Base-by-base conservation (phyloP, 495 filamentous ascomycete species). In the Amorphotheca resinae region DNA sequence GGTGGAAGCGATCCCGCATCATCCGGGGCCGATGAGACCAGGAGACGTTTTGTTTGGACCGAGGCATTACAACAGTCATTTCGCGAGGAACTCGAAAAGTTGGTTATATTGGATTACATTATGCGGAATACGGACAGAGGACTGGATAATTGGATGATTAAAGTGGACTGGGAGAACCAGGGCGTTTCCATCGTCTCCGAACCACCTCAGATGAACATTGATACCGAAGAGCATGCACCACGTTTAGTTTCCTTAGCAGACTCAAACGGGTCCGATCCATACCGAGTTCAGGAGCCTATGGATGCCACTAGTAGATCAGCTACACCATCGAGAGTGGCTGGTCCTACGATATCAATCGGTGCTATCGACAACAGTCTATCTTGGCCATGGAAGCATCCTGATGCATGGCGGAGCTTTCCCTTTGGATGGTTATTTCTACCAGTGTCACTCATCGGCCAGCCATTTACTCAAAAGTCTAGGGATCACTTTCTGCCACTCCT, bases 61-160 rank as follows among this genome's bases (percentile, higher is more conserved):
- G 85, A 93, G 16, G 60, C 71, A 12, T 57, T 96, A 16, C 91
- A 95, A 55, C 86, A 94, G 61, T 78, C 82, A 0, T 96, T 99
- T 62, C 69, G 91, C 7, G 93, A 95, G 55, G 82, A 95, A 62
- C 68, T 99, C 26, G 91, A 99, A 62, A 99, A 96, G 62, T 68
- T 99, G 9, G 91, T 99, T 9, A 93, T 99, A 52, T 58, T 99
- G 54, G 91, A 99, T 62, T 99, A 99, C 52, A 93, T 99, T 38
- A 99, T 99, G 91, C 77, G 91, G 17, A 99, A 99, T 56, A 99
- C 91, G 2, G 91, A 99, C 59, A 73, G 91, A 62, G 91, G 91
- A 9, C 65, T 95, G 46, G 91, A 99, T 60, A 99, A 99, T 47
- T 99, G 91, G 91, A 99, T 99, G 91, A 86, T 99, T 52, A 89